phyloP scores from a whole-genome alignment of 1,139 yeast genomes.

The Scheffersomyces quercinus region DNA sequence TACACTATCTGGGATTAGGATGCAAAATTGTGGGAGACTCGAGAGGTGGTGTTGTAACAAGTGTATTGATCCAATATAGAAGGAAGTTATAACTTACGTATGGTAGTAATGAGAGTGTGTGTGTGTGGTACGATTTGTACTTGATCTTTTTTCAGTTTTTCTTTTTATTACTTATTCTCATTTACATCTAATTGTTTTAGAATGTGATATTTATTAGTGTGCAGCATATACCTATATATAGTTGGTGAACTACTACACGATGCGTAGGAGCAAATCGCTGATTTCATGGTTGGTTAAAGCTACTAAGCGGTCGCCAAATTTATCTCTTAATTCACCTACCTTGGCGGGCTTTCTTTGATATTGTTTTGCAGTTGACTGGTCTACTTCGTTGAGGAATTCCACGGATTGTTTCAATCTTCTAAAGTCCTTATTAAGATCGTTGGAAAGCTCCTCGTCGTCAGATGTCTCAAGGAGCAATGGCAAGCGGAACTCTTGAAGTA shows the following conservation, averaged over 20 bases:
- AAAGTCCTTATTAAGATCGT: slow-evolving; percentile 29
- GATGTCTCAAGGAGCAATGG: slow-evolving; percentile 18
- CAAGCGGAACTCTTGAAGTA: slow-evolving; percentile 39
- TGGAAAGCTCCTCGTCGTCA: slow-evolving; percentile 16
- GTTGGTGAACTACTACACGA: slow-evolving; percentile 13
- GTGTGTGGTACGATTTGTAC: no score
- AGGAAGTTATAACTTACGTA: no score
- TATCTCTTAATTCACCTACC: slow-evolving; percentile 21
- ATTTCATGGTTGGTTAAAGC: slow-evolving; percentile 38
- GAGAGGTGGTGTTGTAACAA: no score
- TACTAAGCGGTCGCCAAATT: slow-evolving; percentile 22
- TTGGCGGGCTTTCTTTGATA: slow-evolving; percentile 16
- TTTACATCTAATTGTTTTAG: no score
- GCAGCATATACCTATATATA: no score
- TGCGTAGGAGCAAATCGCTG: slow-evolving; percentile 30
- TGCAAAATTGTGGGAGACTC: not conserved
- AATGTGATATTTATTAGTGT: no score
- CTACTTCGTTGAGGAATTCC: slow-evolving; percentile 38
- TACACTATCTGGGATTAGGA: not conserved
- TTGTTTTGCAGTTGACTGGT: slow-evolving; percentile 18
- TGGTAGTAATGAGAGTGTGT: no score
- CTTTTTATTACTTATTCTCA: no score
- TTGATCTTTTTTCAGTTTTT: no score
- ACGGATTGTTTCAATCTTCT: slow-evolving; percentile 35
- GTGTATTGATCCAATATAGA: no score